Conservation (phyloP, 2,329 filamentous ascomycete species). For the Epichloe aotearoae region DNA sequence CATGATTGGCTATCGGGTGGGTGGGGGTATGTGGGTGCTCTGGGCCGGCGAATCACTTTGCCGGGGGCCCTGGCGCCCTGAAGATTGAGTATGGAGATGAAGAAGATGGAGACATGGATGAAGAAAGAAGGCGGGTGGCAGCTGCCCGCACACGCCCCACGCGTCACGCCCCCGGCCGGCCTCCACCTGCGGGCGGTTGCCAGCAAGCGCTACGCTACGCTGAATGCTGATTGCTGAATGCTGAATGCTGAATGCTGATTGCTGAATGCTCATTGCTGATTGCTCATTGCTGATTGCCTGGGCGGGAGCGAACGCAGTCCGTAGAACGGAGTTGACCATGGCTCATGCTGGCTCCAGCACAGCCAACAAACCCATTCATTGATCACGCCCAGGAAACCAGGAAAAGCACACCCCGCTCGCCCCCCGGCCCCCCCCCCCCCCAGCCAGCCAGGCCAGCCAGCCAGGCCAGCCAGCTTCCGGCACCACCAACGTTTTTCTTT, state of each 20-base stretch:
- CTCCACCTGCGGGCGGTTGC: background rate
- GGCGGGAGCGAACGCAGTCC: too few species aligned
- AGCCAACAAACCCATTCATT: too few species aligned
- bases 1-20: background rate
- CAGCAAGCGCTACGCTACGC: too few species aligned
- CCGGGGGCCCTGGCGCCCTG: background rate
- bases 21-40: too few species aligned
- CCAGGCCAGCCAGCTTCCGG: background rate
- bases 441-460: background rate
- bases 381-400: background rate
- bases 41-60: background rate
- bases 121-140: background rate
- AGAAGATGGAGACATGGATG: background rate
- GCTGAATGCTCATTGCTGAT: too few species aligned
- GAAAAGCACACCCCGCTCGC: background rate
- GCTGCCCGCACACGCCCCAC: background rate
- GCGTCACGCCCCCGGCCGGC: background rate
- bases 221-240: too few species aligned
- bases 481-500: background rate
- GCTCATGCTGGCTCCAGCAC: too few species aligned
- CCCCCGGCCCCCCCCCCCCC: too few species aligned
- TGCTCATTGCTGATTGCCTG: too few species aligned
- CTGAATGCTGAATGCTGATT: too few species aligned
- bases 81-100: background rate
- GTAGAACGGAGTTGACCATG: too few species aligned